Conservation (phyloP, 176 grass and related monocot species). For the Hordeum marinum region DNA sequence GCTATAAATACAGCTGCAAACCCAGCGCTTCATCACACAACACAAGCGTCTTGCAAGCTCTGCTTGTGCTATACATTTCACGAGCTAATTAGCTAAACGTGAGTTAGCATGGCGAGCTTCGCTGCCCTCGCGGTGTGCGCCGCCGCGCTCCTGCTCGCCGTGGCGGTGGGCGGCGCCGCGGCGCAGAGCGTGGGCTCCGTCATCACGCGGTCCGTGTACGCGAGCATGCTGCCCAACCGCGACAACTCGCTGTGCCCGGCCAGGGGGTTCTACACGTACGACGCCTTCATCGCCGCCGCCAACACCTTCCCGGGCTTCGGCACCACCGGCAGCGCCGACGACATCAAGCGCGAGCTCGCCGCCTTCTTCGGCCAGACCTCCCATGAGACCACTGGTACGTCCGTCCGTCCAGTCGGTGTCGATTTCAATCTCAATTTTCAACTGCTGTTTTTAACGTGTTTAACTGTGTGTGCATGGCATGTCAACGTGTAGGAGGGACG, state of each 20-base stretch:
- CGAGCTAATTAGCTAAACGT: not conserved
- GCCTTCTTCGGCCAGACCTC: conserved; percentile 66
- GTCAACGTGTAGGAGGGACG: conserved; percentile 23
- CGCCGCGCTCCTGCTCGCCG: not conserved
- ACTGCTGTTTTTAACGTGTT: not conserved
- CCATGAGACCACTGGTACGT: conserved; percentile 53
- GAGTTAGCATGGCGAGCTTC: not conserved
- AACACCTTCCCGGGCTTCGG: conserved; percentile 36
- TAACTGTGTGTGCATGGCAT: not conserved
- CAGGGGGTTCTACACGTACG: conserved; percentile 39
- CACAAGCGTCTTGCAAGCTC: not conserved
- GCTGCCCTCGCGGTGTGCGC: not conserved
- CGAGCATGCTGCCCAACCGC: conserved; percentile 35
- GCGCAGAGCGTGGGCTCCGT: conserved; percentile 28
- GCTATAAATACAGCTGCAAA: not conserved
- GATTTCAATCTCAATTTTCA: not conserved
- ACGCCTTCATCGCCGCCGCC: conserved; percentile 44
- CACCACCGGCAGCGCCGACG: conserved; percentile 8
- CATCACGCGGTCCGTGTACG: conserved; percentile 33
- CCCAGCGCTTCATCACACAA: not conserved
- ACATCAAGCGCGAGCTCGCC: conserved; percentile 36
- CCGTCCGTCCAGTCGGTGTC: not conserved
- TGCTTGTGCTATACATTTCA: not conserved
- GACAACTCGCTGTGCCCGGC: conserved; percentile 34
- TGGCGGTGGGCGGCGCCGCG: not conserved